phyloP scores from a whole-genome alignment of 2,329 filamentous ascomycete genomes.

The Diaporthe amygdali region DNA sequence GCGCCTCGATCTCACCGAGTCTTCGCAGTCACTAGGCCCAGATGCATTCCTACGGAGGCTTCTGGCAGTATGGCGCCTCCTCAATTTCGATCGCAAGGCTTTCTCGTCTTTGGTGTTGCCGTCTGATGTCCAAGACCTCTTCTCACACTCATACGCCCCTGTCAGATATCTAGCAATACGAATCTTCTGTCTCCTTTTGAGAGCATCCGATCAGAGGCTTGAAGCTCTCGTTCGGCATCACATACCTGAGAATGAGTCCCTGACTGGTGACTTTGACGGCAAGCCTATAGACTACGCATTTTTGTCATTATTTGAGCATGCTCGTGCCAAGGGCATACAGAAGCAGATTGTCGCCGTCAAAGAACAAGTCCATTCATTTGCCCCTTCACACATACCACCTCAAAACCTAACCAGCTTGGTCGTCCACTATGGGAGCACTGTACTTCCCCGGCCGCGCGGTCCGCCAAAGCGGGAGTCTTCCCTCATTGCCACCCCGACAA shows the following conservation, averaged over 20 bases:
- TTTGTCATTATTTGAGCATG: constrained; percentile 62
- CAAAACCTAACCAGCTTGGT: constrained; percentile 64
- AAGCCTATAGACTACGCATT: constrained; percentile 80
- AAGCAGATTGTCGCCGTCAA: constrained; percentile 32
- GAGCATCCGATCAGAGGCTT: constrained; percentile 78
- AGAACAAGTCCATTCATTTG: neutral
- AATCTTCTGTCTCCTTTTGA: constrained; percentile 79
- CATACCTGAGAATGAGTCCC: constrained; percentile 62
- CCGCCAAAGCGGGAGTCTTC: constrained; percentile 50
- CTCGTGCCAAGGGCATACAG: constrained; percentile 53
- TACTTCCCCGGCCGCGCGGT: constrained; percentile 69
- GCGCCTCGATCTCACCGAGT: constrained; percentile 6
- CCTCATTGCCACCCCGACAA: constrained; percentile 75
- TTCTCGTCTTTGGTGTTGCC: constrained; percentile 72
- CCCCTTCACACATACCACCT: constrained; percentile 10
- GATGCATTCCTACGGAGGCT: constrained; percentile 48
- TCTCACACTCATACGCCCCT: constrained; percentile 62
- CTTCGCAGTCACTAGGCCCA: constrained; percentile 4
- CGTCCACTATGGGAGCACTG: constrained; percentile 66
- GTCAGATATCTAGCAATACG: constrained; percentile 84
- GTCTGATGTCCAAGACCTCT: constrained; percentile 70
- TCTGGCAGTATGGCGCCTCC: constrained; percentile 76
- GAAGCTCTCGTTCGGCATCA: constrained; percentile 73
- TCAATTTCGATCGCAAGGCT: constrained; percentile 74
- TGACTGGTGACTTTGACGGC: constrained; percentile 78